Evolutionary conservation across 192 early-diverging fungal species (phyloP), one percentile per base, ranked within the genome.

Genomic region (Coemansia erecta): DNA sequence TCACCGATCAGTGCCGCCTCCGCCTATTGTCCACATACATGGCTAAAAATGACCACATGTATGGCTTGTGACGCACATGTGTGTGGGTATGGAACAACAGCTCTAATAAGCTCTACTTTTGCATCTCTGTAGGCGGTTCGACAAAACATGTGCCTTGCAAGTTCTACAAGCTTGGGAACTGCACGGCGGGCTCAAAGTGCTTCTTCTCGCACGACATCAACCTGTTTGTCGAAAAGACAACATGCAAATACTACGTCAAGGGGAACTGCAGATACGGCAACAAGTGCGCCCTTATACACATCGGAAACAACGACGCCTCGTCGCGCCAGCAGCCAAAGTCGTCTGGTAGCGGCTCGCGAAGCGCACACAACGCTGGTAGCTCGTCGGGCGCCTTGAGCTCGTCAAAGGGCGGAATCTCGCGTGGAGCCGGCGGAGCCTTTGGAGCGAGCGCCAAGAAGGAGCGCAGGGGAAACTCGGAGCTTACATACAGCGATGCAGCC

Each of bases 191-290:
- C 24, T 74, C 83, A 56, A 85, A 85, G 51, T 91, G 89, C 56
- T 80, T 79, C 58, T 91, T 91, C 58, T 91, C 87, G 19, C 89
- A 91, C 70, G 85, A 85, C 53, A 66, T 81, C 60, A 84, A 83
- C 56, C 50, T 85, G n/a, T 66, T 78, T 56, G 72, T 84, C 11
- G 86, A 87, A 35, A 80, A 82, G 47, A 65, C 82, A 26, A 82
- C 87, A 11, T 91, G 89, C 85, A 89, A 88, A 61, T 91, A 89
- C 61, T 89, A 82, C 64, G 54, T 85, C 41, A 91, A 91, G 69
- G 89, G 89, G 31, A 89, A 89, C 45, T 91, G 89, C 82, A 88
- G 86, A 59, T 91, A 87, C 81, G 89, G 88, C 37, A 86, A 72
- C 45, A 89, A 87, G 58, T 91, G 89, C 56, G 88, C 89, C 0